These are phyloP conservation scores for Plantago ovata DNA, from an alignment of 257 asterid species.

Conservation along the genomic window DNA sequence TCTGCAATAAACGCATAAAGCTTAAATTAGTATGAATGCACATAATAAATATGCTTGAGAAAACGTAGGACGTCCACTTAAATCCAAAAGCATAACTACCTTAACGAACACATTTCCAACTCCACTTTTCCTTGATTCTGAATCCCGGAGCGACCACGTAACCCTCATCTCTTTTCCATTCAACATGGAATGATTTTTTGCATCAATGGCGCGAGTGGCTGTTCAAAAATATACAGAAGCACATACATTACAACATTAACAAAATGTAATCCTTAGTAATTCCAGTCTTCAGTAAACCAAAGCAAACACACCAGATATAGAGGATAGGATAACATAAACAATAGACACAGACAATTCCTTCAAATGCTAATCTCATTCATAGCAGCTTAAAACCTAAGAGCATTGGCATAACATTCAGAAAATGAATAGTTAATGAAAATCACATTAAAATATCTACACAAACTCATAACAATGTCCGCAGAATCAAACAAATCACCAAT, in stretches of 20 bases:
- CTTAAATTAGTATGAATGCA: conserved; percentile 1
- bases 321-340: neutral
- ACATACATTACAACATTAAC: neutral
- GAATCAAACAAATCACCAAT: too few relatives aligned
- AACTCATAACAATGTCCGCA: too few relatives aligned
- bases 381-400: neutral
- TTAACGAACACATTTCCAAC: conserved; percentile 52
- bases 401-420: too few relatives aligned
- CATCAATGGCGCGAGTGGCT: conserved; percentile 42
- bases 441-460: too few relatives aligned
- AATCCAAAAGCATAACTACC: conserved; percentile 26
- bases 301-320: too few relatives aligned
- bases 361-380: neutral
- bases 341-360: neutral
- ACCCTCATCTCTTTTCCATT: conserved; percentile 45
- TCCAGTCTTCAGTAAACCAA: too few relatives aligned
- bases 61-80: conserved; percentile 4
- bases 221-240: neutral
- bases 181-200: conserved; percentile 41
- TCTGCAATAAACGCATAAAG: conserved; percentile 24
- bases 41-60: conserved; percentile 10
- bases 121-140: conserved; percentile 51
- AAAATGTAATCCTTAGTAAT: neutral
- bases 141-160: conserved; percentile 51
- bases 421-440: too few relatives aligned